These are phyloP conservation scores for Hippophae rhamnoides DNA, from an alignment of 306 rosid genomes.

Conservation along the genomic window DNA sequence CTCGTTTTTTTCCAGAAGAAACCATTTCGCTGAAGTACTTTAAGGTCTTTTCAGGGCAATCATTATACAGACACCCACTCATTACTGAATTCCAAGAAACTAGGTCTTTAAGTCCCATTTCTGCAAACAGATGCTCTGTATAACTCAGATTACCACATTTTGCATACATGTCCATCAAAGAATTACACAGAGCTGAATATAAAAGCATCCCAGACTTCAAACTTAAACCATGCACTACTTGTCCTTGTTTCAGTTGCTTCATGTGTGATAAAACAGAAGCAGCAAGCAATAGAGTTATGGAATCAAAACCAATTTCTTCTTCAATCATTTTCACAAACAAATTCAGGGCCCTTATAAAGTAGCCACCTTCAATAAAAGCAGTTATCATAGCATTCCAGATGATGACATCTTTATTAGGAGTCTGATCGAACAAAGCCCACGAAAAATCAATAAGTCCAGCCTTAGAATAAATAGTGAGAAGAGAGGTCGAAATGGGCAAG, in stretches of 20 bases:
- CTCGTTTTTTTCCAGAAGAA: slow-evolving; percentile 25
- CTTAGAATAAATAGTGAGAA: slow-evolving; percentile 36
- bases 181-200: slow-evolving; percentile 32
- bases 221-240: slow-evolving; percentile 35
- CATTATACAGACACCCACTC: slow-evolving; percentile 37
- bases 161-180: slow-evolving; percentile 43
- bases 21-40: slow-evolving; percentile 30
- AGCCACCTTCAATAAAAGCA: slow-evolving; percentile 31
- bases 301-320: slow-evolving; percentile 33
- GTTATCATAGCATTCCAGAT: slow-evolving; percentile 50
- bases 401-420: slow-evolving; percentile 32
- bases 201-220: slow-evolving; percentile 40
- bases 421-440: slow-evolving; percentile 32
- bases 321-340: slow-evolving; percentile 31
- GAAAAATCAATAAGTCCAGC: slow-evolving; percentile 33
- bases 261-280: slow-evolving; percentile 25
- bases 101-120: slow-evolving; percentile 31
- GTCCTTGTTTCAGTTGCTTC: slow-evolving; percentile 33
- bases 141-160: slow-evolving; percentile 34
- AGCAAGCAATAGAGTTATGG: slow-evolving; percentile 49
- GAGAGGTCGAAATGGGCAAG: slow-evolving; percentile 38
- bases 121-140: slow-evolving; percentile 28
- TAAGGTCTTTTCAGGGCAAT: slow-evolving; percentile 25
- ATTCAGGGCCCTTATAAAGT: slow-evolving; percentile 23
- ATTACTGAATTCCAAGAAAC: slow-evolving; percentile 53